Evolutionary conservation across 495 filamentous ascomycete genomes (phyloP).

Genomic region (Thermochaetoides thermophila): DNA sequence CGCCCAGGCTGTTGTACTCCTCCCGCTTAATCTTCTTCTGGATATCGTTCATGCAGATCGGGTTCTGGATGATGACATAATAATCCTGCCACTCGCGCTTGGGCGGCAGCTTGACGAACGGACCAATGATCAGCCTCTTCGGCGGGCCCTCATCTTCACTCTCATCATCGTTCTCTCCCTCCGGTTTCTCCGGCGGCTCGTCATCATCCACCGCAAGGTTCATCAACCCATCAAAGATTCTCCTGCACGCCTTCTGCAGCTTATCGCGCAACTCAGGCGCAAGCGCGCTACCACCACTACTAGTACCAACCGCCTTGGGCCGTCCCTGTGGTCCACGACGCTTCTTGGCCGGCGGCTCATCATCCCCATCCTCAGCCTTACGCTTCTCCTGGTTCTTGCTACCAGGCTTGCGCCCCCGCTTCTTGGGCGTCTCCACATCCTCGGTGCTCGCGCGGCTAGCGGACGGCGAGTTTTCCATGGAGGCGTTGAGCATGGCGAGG

Average conservation of each 20-base stretch:
- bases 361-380: slow-evolving; percentile 72
- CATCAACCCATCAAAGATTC: slow-evolving; percentile 63
- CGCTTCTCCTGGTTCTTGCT: slow-evolving; percentile 56
- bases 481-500: slow-evolving; percentile 27
- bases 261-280: slow-evolving; percentile 37
- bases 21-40: slow-evolving; percentile 85
- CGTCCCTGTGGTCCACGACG: slow-evolving; percentile 48
- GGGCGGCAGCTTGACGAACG: slow-evolving; percentile 83
- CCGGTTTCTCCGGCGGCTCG: slow-evolving; percentile 18
- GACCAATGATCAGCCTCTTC: slow-evolving; percentile 74
- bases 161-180: slow-evolving; percentile 15
- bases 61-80: slow-evolving; percentile 78
- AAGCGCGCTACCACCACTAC: slow-evolving; percentile 17
- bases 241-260: slow-evolving; percentile 61
- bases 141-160: slow-evolving; percentile 25
- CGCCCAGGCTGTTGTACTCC: slow-evolving; percentile 67
- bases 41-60: slow-evolving; percentile 89
- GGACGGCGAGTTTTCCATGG: slow-evolving; percentile 56
- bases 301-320: slow-evolving; percentile 35
- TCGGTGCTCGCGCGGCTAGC: slow-evolving; percentile 70
- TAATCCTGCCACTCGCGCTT: slow-evolving; percentile 82
- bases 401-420: slow-evolving; percentile 66
- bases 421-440: slow-evolving; percentile 44
- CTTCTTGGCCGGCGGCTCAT: slow-evolving; percentile 68
- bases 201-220: slow-evolving; percentile 59